These are phyloP conservation scores for Lathyrus tuberosus DNA, from an alignment of 306 rosid genomes.

Conservation along the genomic window DNA sequence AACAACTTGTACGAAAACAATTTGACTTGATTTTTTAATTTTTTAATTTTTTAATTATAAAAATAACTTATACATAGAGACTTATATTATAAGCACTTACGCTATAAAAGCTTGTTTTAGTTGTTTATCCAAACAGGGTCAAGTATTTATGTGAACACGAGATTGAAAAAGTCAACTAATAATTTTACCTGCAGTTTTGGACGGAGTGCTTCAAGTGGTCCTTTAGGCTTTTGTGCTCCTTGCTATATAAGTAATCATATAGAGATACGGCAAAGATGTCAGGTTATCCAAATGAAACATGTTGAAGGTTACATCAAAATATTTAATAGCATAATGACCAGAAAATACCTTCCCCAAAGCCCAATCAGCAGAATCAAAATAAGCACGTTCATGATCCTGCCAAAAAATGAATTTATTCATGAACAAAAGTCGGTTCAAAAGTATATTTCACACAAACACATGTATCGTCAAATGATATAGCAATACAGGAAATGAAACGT, in stretches of 20 bases:
- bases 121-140: too few species aligned
- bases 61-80: too few species aligned
- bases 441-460: constrained; percentile 21
- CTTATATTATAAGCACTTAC: too few species aligned
- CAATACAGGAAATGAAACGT: background rate
- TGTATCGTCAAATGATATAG: background rate
- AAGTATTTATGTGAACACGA: background rate
- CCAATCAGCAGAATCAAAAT: constrained; percentile 98
- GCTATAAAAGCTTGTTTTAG: too few species aligned
- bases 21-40: too few species aligned
- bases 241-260: constrained; percentile 57
- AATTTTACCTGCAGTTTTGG: constrained; percentile 86
- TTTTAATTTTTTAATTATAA: too few species aligned
- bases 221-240: constrained; percentile 92
- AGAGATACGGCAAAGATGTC: constrained; percentile 35
- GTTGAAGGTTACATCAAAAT: constrained; percentile 18
- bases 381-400: constrained; percentile 98
- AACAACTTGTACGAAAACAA: too few species aligned
- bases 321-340: constrained; percentile 8
- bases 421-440: constrained; percentile 29
- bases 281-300: constrained; percentile 36
- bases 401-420: constrained; percentile 37
- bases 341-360: constrained; percentile 89
- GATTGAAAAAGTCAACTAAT: background rate
- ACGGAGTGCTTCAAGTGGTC: constrained; percentile 97